Conservation (phyloP, 1,284 basidiomycete genomes). For the Tylopilus sp. region DNA sequence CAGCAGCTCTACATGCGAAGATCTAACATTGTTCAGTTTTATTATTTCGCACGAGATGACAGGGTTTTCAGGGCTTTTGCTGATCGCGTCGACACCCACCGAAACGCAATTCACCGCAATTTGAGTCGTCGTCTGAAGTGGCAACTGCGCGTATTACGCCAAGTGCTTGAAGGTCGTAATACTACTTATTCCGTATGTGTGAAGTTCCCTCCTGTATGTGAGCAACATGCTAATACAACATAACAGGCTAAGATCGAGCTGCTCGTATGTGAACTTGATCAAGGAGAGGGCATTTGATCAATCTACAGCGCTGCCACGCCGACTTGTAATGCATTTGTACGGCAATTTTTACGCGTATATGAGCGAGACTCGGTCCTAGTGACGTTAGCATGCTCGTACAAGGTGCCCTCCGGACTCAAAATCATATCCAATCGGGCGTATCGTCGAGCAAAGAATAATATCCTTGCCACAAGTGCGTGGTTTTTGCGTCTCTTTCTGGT, state of each 20-base stretch:
- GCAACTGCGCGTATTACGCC: conserved; percentile 63
- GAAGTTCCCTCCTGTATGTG: background rate
- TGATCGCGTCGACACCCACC: conserved; percentile 55
- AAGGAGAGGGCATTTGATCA: conserved; percentile 49
- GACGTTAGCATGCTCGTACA: conserved; percentile 56
- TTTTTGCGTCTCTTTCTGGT: background rate
- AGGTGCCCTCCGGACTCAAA: conserved; percentile 74
- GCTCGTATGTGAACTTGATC: conserved; percentile 57
- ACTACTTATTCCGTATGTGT: conserved; percentile 59
- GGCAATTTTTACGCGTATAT: background rate
- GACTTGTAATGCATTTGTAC: conserved; percentile 2
- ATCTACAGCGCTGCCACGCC: background rate
- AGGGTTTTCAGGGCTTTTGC: conserved; percentile 70
- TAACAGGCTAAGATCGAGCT: conserved; percentile 64
- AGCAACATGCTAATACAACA: conserved; percentile 7
- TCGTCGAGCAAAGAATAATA: conserved; percentile 66
- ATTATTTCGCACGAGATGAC: conserved; percentile 78
- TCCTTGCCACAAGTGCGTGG: background rate
- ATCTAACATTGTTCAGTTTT: conserved; percentile 45
- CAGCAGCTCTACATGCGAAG: background rate
- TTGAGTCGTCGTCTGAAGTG: conserved; percentile 59
- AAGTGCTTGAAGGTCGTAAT: conserved; percentile 59
- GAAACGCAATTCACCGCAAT: conserved; percentile 45
- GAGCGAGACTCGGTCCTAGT: background rate
- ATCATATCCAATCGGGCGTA: conserved; percentile 69